A percentile compares a stretch with the other conserved stretches of the same genome.
Conservation (phyloP, 441 rosid genomes). For the Capsella rubella region DNA sequence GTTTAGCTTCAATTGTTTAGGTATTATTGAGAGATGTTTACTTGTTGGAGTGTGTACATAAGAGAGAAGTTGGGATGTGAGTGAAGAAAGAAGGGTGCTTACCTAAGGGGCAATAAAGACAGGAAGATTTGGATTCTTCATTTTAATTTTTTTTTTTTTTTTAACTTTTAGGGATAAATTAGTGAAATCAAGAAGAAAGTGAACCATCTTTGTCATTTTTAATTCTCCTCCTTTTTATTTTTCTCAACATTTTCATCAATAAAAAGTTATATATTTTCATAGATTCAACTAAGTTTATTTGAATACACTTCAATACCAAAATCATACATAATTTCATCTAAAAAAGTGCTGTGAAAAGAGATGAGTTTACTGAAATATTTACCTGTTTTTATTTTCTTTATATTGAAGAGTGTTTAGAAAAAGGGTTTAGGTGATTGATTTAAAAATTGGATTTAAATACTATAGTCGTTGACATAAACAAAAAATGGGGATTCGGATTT, state of each 20-base stretch:
- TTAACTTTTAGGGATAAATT: constrained; percentile 19
- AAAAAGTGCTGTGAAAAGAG: neutral
- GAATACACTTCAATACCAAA: neutral
- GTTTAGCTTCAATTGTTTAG: constrained; percentile 42
- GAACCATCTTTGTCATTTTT: constrained; percentile 38
- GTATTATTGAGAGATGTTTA: constrained; percentile 28
- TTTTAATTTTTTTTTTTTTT: constrained; percentile 6
- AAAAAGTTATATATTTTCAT: constrained; percentile 21
- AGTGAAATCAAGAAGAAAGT: constrained; percentile 30
- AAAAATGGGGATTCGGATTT: constrained; percentile 2
- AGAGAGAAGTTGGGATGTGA: constrained; percentile 40
- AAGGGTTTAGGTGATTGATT: constrained; percentile 13
- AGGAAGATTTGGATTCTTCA: constrained; percentile 45
- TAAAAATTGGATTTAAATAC: neutral
- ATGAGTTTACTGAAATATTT: neutral
- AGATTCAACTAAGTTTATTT: neutral
- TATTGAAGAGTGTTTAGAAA: neutral
- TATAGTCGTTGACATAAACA: neutral
- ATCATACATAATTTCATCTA: neutral
- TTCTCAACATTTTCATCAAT: constrained; percentile 34
- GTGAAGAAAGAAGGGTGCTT: constrained; percentile 40
- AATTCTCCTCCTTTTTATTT: constrained; percentile 8
- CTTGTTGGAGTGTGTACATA: constrained; percentile 44
- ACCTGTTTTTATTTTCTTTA: too few species aligned
- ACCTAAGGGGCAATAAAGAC: constrained; percentile 32